Base-by-base conservation (phyloP, 176 grass and related monocot genomes). In the Cenchrus fungigraminus region DNA sequence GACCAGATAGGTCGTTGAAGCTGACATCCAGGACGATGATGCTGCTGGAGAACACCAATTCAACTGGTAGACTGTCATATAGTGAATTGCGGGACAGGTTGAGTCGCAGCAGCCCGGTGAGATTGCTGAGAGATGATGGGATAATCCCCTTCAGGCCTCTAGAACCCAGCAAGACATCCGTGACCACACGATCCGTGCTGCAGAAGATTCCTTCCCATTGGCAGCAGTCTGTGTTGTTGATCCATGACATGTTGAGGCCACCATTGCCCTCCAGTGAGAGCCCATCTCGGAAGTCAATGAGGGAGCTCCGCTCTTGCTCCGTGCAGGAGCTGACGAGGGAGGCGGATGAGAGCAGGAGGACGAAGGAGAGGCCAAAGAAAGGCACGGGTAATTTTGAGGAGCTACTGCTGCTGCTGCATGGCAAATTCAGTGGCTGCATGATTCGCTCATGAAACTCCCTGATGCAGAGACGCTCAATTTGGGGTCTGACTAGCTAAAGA, bases 31-130 rank as follows among this genome's bases (percentile, higher is more conserved):
- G 85, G 56, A 79, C 8, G 10, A 52, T 3, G 45, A 93, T 82
- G 49, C 81, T 89, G 72, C 56, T 85, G 56, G 94, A 87, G 68
- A 84, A 89, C 59, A 87, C 47, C 86, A 96, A 54, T 60, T 88
- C 84, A 0, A 25, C 56, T 9, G 91, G 89, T 17, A 96, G 85
- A 2, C 6, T 47, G n/a, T 74, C 91, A 0, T 54, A 4, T 5
- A 96, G 84, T 12, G 25, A 83, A 71, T 96, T 96, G 83, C 74
- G 40, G 4, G 94, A 96, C 65, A 96, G 81, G 69, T 96, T 89
- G 11, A 96, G 80, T n/a, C 52, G 77, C 78, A 52, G 2, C 40
- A 96, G 84, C 44, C 82, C 73, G 0, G 91, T 69, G 31, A 96
- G 88, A 53, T 96, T 91, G 42, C 80, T 25, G 22, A 96, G 84